These are phyloP conservation scores for Casaregolazyma suthepensis DNA, from an alignment of 1,139 yeast species.

Conservation along the genomic window DNA sequence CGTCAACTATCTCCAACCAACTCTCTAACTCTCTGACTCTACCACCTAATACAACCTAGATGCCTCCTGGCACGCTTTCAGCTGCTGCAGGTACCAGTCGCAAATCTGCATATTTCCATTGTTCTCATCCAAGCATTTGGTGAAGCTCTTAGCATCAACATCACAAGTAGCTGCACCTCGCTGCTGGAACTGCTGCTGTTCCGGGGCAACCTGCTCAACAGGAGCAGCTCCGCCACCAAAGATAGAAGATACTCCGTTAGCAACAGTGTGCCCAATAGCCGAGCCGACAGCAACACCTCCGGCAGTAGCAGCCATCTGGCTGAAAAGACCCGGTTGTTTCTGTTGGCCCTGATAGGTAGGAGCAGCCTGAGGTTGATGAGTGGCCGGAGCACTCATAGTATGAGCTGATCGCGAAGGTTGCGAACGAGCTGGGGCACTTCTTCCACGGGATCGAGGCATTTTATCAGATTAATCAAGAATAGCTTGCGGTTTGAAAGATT, in stretches of 20 bases:
- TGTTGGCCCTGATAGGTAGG: constrained; percentile 41
- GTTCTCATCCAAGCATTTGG: constrained; percentile 91
- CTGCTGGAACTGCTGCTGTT: constrained; percentile 40
- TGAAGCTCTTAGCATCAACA: constrained; percentile 87
- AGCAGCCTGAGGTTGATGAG: constrained; percentile 33
- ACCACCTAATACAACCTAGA: constrained; percentile 59
- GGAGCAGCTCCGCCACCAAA: constrained; percentile 77
- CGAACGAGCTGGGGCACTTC: constrained; percentile 44
- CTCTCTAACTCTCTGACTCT: neutral
- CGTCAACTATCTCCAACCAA: neutral
- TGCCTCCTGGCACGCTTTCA: constrained; percentile 96
- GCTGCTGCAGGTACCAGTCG: constrained; percentile 93
- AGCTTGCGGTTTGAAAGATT: constrained; percentile 2
- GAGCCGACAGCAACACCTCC: constrained; percentile 99
- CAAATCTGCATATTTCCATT: constrained; percentile 94
- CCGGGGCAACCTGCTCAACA: constrained; percentile 30
- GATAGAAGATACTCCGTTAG: constrained; percentile 86
- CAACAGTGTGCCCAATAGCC: constrained; percentile 91
- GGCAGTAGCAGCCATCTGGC: constrained; percentile 98
- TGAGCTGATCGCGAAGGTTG: constrained; percentile 60
- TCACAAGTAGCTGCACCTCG: constrained; percentile 67
- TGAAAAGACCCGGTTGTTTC: constrained; percentile 83
- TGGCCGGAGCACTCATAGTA: constrained; percentile 60
- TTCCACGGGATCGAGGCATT: constrained; percentile 49
- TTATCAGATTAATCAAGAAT: constrained; percentile 1